Evolutionary conservation across 768 basidiomycete genomes (phyloP).

Genomic region (Mycena haematopus): DNA sequence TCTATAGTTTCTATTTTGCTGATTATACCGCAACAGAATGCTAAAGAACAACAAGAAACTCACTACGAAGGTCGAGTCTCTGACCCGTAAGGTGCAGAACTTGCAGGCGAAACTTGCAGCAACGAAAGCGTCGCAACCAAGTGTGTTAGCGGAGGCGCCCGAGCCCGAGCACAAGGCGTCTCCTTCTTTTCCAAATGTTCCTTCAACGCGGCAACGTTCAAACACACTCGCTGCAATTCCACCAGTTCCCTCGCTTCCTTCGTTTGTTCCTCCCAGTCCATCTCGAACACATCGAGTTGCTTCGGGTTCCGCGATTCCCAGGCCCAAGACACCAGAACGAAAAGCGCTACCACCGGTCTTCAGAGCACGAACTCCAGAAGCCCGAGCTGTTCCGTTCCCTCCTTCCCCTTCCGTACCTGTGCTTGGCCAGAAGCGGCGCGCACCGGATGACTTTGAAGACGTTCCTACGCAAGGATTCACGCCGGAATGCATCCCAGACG

Average conservation of each 20-base stretch:
- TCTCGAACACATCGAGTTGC: conserved; percentile 40
- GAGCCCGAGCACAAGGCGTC: conserved; percentile 28
- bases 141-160: conserved; percentile 20
- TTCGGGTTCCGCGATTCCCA: conserved; percentile 50
- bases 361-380: conserved; percentile 60
- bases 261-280: conserved; percentile 19
- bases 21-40: conserved; percentile 51
- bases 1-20: neutral
- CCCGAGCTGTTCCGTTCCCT: conserved; percentile 35
- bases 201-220: conserved; percentile 38
- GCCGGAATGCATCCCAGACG: conserved; percentile 55
- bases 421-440: conserved; percentile 74
- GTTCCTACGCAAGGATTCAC: conserved; percentile 74
- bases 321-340: conserved; percentile 63
- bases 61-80: conserved; percentile 67
- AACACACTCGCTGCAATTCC: conserved; percentile 35
- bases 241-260: conserved; percentile 25
- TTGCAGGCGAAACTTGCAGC: conserved; percentile 71
- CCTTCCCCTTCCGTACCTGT: conserved; percentile 44
- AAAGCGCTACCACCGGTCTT: conserved; percentile 50
- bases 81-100: conserved; percentile 75
- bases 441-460: conserved; percentile 78
- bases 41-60: conserved; percentile 85
- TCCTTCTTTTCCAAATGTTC: conserved; percentile 16
- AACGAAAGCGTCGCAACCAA: conserved; percentile 47